A percentile compares a stretch with the other conserved stretches of the same genome.
These are phyloP conservation scores for Clausena lansium DNA, from an alignment of 345 rosid species.

Conservation along the genomic window DNA sequence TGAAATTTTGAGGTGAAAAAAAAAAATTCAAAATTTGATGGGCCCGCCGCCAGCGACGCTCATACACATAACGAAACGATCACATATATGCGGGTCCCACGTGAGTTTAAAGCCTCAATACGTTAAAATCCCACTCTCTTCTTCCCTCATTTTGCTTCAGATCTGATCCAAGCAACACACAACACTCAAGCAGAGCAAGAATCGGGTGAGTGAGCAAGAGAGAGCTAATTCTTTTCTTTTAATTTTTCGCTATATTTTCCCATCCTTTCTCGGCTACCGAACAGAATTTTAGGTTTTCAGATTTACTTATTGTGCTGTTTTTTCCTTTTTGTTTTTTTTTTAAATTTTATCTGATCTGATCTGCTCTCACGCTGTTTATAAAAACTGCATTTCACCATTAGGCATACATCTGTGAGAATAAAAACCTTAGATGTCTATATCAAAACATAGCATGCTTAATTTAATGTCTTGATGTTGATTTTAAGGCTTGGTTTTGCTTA, in stretches of 20 bases:
- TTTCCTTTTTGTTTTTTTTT: too few relatives aligned
- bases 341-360: background rate
- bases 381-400: background rate
- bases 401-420: background rate
- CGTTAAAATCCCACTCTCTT: background rate
- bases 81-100: background rate
- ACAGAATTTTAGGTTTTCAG: background rate
- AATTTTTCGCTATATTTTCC: background rate
- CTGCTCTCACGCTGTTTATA: background rate
- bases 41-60: background rate
- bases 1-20: background rate
- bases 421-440: background rate
- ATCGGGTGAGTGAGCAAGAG: background rate
- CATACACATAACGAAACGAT: background rate
- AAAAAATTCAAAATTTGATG: background rate
- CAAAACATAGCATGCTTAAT: background rate
- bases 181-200: background rate
- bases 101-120: background rate
- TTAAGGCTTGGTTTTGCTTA: background rate
- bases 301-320: background rate
- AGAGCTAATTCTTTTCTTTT: too few relatives aligned
- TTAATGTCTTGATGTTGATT: background rate
- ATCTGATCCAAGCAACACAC: constrained; percentile 18
- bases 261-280: background rate
- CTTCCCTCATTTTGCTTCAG: constrained; percentile 2